phyloP scores from a whole-genome alignment of 495 filamentous ascomycete genomes.

The Bathelium albidoporum region DNA sequence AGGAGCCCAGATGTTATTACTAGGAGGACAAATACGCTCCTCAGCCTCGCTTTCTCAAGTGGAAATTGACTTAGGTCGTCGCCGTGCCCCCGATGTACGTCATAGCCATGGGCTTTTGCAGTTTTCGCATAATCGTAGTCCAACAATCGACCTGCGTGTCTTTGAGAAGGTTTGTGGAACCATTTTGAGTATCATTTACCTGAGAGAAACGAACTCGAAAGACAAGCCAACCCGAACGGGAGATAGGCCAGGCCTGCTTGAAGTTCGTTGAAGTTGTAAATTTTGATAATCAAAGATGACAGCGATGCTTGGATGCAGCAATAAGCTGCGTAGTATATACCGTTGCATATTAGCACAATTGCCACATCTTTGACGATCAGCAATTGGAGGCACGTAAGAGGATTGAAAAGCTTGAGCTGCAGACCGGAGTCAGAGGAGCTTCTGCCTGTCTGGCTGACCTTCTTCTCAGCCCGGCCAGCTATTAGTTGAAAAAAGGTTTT shows the following conservation, averaged over 20 bases:
- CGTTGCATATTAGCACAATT: conserved; percentile 24
- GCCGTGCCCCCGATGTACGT: conserved; percentile 14
- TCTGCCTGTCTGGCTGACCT: background rate
- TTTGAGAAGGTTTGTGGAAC: background rate
- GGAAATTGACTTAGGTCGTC: conserved; percentile 33
- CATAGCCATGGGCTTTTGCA: conserved; percentile 12
- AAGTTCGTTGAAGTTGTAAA: background rate
- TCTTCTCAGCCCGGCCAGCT: background rate
- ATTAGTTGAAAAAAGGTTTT: background rate
- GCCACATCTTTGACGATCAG: conserved; percentile 24
- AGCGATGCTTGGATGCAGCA: background rate
- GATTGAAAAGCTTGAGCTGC: conserved; percentile 19
- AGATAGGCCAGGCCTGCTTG: background rate
- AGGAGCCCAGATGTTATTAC: conserved; percentile 29
- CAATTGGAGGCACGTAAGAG: conserved; percentile 21
- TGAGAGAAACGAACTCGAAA: background rate
- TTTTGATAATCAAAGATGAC: background rate
- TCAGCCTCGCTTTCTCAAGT: conserved; percentile 35
- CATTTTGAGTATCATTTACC: background rate
- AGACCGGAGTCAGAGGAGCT: background rate
- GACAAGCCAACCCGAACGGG: background rate
- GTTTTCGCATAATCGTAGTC: background rate
- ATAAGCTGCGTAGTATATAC: conserved; percentile 20
- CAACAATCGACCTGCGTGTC: background rate
- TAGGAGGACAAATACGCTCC: conserved; percentile 30